Evolutionary conservation across 1,284 basidiomycete genomes (phyloP).

Genomic region (Cutaneotrichosporon daszewskae): DNA sequence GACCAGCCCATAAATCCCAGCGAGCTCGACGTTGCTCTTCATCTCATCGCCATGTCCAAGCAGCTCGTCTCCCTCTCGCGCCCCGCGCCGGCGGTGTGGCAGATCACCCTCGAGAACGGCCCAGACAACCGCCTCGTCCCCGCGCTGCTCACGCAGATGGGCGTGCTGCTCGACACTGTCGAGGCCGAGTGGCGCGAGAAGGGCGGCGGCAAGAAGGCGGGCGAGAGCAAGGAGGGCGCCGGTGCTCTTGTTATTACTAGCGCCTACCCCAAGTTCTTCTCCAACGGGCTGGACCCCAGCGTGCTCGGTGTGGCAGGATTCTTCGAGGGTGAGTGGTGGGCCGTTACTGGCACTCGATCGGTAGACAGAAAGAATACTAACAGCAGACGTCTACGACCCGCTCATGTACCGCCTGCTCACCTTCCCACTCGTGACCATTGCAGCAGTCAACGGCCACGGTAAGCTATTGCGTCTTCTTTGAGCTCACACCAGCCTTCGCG

Average conservation of each 20-base stretch:
- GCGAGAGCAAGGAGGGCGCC: slow-evolving; percentile 28
- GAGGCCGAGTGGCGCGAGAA: slow-evolving; percentile 70
- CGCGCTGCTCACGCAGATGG: slow-evolving; percentile 34
- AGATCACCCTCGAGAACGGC: slow-evolving; percentile 38
- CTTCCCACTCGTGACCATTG: slow-evolving; percentile 58
- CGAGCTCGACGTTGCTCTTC: too few species aligned
- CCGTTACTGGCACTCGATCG: too few species aligned
- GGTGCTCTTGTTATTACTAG: slow-evolving; percentile 72
- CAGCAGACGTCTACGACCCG: slow-evolving; percentile 41
- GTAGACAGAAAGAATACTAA: too few species aligned
- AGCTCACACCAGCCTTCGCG: slow-evolving; percentile 60
- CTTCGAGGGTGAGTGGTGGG: slow-evolving; percentile 61
- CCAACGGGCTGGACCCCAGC: slow-evolving; percentile 71
- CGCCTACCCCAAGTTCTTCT: slow-evolving; percentile 79
- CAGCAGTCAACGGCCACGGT: slow-evolving; percentile 80
- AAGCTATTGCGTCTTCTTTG: slow-evolving; percentile 4
- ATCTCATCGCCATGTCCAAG: neutral
- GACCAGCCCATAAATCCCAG: too few species aligned
- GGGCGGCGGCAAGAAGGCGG: slow-evolving; percentile 50
- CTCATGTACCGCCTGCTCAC: slow-evolving; percentile 41
- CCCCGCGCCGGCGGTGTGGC: slow-evolving; percentile 33
- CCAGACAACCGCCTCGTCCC: slow-evolving; percentile 47
- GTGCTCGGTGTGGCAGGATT: slow-evolving; percentile 56
- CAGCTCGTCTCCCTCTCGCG: slow-evolving; percentile 26
- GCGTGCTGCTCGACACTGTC: slow-evolving; percentile 62